Base-by-base conservation (phyloP, 371 early-diverging fungal genomes). In the Circinella minor region DNA sequence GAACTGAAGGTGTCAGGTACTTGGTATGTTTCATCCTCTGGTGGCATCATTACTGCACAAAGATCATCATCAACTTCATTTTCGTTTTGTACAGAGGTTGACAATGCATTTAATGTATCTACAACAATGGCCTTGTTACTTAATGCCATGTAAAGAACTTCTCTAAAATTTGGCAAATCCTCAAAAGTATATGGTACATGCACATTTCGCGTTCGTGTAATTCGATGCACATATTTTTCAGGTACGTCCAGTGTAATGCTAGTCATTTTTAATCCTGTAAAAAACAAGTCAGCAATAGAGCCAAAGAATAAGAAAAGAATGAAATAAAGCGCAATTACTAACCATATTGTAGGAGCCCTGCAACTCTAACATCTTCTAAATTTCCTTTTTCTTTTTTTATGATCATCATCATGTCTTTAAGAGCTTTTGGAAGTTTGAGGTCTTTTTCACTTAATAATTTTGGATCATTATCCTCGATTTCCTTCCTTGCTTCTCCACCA, bases 401-500 rank as follows among this genome's bases (percentile, higher is more conserved):
- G 4, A 36, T 27, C 59, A 59, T 37, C 59, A 62, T 18, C 63
- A 63, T 63, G n/a, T 63, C 63, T 36, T 63, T 63, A 14, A 63
- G 34, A 39, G 63, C 46, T 5, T 63, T 63, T 15, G 63, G 63
- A 9, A 63, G 63, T 20, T 63, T 63, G 11, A 63, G 9, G 20
- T 63, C 63, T 37, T 39, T 18, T 20, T 63, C 63, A 4, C 63
- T 14, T 4, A 63, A 36, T 18, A 63, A 36, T 36, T 63, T 63
- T 5, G 27, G 4, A 63, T 63, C 63, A 18, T 17, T 63, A 37
- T 63, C 63, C 4, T 63, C 63, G 43, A 14, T 37, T 7, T 39
- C 13, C 34, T 63, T 63, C 4, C 63, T 39, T 9, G 63, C 63
- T 36, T 63, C 63, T 4, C 60, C 60, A n/a, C 27, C 60, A 15